phyloP scores from a whole-genome alignment of 805 yeast species.

The Jamesozyma rosinii region DNA sequence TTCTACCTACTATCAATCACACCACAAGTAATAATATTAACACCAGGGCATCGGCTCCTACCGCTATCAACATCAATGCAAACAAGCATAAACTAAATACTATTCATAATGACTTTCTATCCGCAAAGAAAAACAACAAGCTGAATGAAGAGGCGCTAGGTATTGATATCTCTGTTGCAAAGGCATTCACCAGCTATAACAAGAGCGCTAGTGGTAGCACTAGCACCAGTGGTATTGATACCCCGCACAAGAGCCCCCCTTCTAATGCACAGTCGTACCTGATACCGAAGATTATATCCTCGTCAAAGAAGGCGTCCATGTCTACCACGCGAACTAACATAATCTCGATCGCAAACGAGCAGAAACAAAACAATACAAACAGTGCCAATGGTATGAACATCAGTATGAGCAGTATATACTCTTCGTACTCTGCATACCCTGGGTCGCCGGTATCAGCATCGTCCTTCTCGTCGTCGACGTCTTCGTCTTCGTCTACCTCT shows the following conservation, averaged over 20 bases:
- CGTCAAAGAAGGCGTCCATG: not conserved
- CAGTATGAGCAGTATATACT: not conserved
- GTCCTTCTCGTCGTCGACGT: slow-evolving; percentile 3
- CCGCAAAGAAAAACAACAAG: not conserved
- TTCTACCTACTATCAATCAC: slow-evolving; percentile 30
- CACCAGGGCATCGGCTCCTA: slow-evolving; percentile 3
- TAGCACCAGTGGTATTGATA: not conserved
- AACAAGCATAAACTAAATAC: slow-evolving; percentile 1
- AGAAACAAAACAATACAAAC: not conserved
- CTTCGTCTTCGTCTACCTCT: not conserved
- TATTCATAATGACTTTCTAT: not conserved
- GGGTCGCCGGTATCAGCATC: slow-evolving; percentile 3
- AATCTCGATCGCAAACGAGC: not conserved
- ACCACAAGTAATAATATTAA: slow-evolving; percentile 3
- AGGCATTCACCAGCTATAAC: slow-evolving; percentile 20
- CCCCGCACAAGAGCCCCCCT: not conserved
- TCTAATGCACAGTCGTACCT: not conserved
- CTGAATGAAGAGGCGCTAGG: slow-evolving; percentile 18
- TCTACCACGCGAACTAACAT: slow-evolving; percentile 1
- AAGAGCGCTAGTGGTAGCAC: not conserved
- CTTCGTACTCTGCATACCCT: slow-evolving; percentile 1
- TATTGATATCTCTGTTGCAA: slow-evolving; percentile 29
- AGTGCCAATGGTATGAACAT: too few species aligned
- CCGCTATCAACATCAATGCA: not conserved
- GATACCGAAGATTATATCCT: slow-evolving; percentile 1